Base-by-base conservation (phyloP, 208 protist species). In the Trypanosoma boissoni region DNA sequence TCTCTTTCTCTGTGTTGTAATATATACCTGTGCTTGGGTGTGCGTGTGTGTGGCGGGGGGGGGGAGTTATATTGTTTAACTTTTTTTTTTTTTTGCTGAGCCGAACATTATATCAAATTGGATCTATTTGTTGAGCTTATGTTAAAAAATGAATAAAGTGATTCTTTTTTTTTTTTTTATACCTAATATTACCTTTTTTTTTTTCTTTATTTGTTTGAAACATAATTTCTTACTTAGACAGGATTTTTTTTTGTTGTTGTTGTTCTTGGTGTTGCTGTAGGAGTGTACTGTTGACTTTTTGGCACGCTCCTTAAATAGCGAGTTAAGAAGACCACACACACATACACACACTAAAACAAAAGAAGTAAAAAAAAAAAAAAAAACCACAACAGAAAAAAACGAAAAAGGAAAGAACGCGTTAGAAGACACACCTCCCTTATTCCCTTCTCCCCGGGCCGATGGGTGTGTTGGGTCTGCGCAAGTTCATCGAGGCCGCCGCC, bases 381-480 rank as follows among this genome's bases (percentile, higher is more conserved):
- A 10, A 32, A 55, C 23, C 32, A 58, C 18, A 43, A 58, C 8
- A 41, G 41, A 26, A n/a, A n/a, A n/a, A n/a, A 10, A 62, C 34
- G 39, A 28, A 51, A 43, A 3, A 28, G 44, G 44, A 24, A 49
- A 10, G 18, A 10, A 9, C 44, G 8, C 14, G 32, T 44, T 24
- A 44, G 51, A n/a, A n/a, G n/a, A n/a, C n/a, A n/a, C n/a, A n/a
- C n/a, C n/a, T n/a, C n/a, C n/a, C 12, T 26, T 54, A 21, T 39
- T 39, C 8, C 10, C n/a, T 24, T 27, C 23, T 4, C 29, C 48
- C 29, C 29, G 27, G 23, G 1, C 34, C 7, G 0, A 93, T 93
- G 86, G 86, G 86, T 54, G 69, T 93, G 63, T 55, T 89, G 29
- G 86, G 86, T 7, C 78, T 93, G 4, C 79, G 83, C 31, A 89